Evolutionary conservation across 78 protist genomes (phyloP).

Genomic region (Dictyostelium brefeldianum): DNA sequence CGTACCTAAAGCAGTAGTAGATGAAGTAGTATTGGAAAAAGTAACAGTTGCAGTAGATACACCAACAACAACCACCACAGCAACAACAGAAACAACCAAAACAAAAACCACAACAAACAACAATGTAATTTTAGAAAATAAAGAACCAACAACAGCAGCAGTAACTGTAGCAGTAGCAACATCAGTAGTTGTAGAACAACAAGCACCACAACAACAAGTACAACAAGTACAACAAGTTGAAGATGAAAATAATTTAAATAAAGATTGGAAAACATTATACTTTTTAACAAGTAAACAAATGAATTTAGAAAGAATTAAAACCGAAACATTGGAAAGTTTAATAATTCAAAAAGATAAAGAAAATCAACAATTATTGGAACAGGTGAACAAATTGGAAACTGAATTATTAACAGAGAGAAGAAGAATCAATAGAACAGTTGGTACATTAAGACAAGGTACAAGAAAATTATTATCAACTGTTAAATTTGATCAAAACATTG

Average conservation of each 20-base stretch:
- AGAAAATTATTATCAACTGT: constrained; percentile 33
- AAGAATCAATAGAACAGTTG: constrained; percentile 36
- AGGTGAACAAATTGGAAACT: constrained; percentile 2
- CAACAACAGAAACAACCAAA: too few relatives aligned
- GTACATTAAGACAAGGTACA: constrained; percentile 36
- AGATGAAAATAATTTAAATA: neutral
- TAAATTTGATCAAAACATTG: constrained; percentile 27
- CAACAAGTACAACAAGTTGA: neutral
- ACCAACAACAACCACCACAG: too few relatives aligned
- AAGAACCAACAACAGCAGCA: too few relatives aligned
- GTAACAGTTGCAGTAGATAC: too few relatives aligned
- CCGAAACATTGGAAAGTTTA: constrained; percentile 32
- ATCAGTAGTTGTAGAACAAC: neutral
- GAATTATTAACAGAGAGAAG: constrained; percentile 28
- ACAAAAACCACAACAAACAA: too few relatives aligned
- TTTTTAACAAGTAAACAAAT: constrained; percentile 12
- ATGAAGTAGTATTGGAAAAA: too few relatives aligned
- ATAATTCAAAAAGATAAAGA: constrained; percentile 41
- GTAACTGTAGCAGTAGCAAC: neutral
- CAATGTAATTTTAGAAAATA: neutral
- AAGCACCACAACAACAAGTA: neutral
- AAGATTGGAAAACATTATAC: constrained; percentile 62
- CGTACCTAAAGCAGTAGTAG: neutral
- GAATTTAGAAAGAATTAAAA: constrained; percentile 15
- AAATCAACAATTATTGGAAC: constrained; percentile 31